These are phyloP conservation scores for Cutaneotrichosporon spelunceum DNA, from an alignment of 1,284 basidiomycete species.

Conservation along the genomic window DNA sequence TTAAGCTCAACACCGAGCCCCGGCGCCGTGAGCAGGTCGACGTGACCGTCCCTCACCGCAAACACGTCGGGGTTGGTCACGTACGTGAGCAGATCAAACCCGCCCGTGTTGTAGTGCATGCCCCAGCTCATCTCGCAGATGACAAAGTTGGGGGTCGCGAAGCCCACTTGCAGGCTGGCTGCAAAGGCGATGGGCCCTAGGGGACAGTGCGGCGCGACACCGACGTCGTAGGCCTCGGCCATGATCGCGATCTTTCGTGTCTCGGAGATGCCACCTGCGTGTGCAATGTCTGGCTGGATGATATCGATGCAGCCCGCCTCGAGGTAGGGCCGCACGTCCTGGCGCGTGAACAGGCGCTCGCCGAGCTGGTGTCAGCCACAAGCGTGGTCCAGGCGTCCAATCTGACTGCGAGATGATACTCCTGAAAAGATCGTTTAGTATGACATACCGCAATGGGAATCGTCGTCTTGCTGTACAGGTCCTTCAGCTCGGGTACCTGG, in stretches of 20 bases:
- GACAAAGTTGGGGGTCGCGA: slow-evolving; percentile 53
- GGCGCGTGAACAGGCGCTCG: slow-evolving; percentile 65
- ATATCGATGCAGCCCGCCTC: slow-evolving; percentile 65
- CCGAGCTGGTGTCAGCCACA: slow-evolving; percentile 54
- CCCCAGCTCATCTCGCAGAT: slow-evolving; percentile 52
- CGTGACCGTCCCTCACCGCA: slow-evolving; percentile 60
- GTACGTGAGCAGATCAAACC: slow-evolving; percentile 64
- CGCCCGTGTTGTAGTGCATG: slow-evolving; percentile 70
- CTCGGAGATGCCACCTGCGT: slow-evolving; percentile 65
- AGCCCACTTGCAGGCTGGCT: slow-evolving; percentile 55
- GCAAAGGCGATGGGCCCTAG: slow-evolving; percentile 67
- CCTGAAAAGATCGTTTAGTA: too few relatives aligned
- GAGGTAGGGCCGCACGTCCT: slow-evolving; percentile 66
- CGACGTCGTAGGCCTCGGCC: slow-evolving; percentile 58
- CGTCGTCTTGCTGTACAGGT: slow-evolving; percentile 53
- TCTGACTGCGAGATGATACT: too few relatives aligned
- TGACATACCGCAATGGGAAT: slow-evolving; percentile 54
- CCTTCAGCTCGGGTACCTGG: slow-evolving; percentile 53
- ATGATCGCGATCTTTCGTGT: slow-evolving; percentile 65
- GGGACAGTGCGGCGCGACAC: slow-evolving; percentile 54
- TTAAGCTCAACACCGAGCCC: slow-evolving; percentile 69
- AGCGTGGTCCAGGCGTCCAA: too few relatives aligned
- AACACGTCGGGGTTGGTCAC: slow-evolving; percentile 60
- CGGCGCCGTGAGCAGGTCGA: slow-evolving; percentile 59
- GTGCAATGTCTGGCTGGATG: slow-evolving; percentile 67